phyloP scores from a whole-genome alignment of 306 rosid genomes.

The Potentilla sterilis region DNA sequence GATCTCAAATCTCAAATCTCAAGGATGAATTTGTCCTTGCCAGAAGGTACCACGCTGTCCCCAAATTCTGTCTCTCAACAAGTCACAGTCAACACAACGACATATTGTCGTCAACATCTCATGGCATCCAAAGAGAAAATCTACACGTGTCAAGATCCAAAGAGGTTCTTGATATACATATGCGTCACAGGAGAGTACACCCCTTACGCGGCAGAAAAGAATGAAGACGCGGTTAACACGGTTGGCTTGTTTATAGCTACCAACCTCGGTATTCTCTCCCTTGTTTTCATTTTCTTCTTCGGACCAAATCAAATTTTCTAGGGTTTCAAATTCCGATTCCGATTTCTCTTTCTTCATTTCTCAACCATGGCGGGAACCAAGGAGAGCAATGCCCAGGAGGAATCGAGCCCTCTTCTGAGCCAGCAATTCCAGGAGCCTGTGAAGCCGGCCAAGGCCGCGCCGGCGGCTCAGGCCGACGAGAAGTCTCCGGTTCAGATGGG shows the following conservation, averaged over 20 bases:
- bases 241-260: background rate
- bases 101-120: too few relatives aligned
- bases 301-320: background rate
- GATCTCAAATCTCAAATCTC: too few relatives aligned
- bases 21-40: too few relatives aligned
- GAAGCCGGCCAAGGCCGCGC: constrained; percentile 14
- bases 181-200: too few relatives aligned
- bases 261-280: background rate
- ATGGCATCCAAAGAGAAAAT: too few relatives aligned
- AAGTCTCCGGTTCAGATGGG: constrained; percentile 28
- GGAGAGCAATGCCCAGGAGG: constrained; percentile 42
- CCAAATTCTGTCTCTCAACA: too few relatives aligned
- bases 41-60: too few relatives aligned
- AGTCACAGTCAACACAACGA: too few relatives aligned
- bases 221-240: constrained; percentile 18
- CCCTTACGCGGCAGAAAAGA: background rate
- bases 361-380: constrained; percentile 33
- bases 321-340: constrained; percentile 3
- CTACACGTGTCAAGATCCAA: too few relatives aligned
- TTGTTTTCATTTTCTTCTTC: background rate
- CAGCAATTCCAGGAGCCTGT: constrained; percentile 32
- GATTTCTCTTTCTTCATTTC: background rate
- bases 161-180: too few relatives aligned
- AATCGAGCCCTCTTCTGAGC: constrained; percentile 70
- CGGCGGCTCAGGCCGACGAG: background rate